Percentiles rank a stretch among this genome's conserved stretches.
Conservation (phyloP, 140 eudicot genomes). For the Erigeron philadelphicus region DNA sequence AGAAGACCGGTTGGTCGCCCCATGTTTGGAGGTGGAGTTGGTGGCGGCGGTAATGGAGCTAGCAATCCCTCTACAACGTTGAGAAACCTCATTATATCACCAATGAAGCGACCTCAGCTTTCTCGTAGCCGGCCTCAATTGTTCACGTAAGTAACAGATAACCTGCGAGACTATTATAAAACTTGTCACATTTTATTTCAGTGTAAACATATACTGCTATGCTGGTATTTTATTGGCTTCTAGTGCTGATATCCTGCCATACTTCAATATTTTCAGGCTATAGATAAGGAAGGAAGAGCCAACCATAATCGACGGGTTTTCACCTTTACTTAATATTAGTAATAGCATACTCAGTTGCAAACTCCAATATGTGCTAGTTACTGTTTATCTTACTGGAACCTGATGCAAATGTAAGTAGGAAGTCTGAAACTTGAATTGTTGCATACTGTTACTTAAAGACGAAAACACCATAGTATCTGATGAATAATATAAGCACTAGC, state of each 20-base stretch:
- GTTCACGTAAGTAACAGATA: constrained; percentile 65
- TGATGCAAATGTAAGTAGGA: too few species aligned
- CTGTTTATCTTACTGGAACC: constrained; percentile 5
- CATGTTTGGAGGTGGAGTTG: constrained; percentile 44
- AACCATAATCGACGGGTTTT: constrained; percentile 4
- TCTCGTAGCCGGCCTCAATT: constrained; percentile 83
- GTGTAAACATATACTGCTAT: neutral
- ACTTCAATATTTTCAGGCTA: constrained; percentile 27
- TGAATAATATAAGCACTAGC: too few species aligned
- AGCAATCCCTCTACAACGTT: constrained; percentile 76
- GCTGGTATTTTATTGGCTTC: neutral
- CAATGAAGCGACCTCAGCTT: constrained; percentile 80
- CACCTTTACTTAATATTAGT: constrained; percentile 13
- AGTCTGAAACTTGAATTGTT: too few species aligned
- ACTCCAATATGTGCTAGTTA: constrained; percentile 12
- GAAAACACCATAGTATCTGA: too few species aligned
- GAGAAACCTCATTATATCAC: constrained; percentile 81
- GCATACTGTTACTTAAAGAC: too few species aligned
- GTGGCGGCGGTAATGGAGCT: constrained; percentile 50
- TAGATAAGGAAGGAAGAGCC: constrained; percentile 28
- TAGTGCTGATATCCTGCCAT: constrained; percentile 2
- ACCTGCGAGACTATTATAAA: neutral
- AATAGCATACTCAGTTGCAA: constrained; percentile 12
- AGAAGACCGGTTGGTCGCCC: constrained; percentile 52
- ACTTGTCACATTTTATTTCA: too few species aligned